A percentile compares a stretch with the other conserved stretches of the same genome.
Evolutionary conservation across 2,329 filamentous ascomycete species (phyloP).

Genomic region (Nigrospora sphaerica): DNA sequence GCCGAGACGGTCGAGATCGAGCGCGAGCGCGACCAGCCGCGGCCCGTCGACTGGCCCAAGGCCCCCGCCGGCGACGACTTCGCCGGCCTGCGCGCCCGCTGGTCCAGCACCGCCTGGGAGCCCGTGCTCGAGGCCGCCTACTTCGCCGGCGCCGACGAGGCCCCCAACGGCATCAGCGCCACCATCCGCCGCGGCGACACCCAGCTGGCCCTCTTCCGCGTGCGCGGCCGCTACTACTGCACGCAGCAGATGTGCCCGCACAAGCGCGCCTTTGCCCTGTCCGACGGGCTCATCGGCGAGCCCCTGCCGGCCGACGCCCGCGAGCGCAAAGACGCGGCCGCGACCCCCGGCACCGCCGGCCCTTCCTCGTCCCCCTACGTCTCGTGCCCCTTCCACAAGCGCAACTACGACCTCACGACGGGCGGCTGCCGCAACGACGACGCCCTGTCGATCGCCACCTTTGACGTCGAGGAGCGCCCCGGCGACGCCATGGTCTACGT

Average conservation of each 20-base stretch:
- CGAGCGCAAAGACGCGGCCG: background rate
- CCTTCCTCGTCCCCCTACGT: slow-evolving; percentile 58
- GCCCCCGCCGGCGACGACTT: slow-evolving; percentile 61
- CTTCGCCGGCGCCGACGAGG: slow-evolving; percentile 57
- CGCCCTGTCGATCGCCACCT: slow-evolving; percentile 73
- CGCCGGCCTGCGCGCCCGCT: slow-evolving; percentile 53
- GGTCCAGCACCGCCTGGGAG: slow-evolving; percentile 67
- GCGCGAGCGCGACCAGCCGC: slow-evolving; percentile 62
- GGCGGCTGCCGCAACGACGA: slow-evolving; percentile 72
- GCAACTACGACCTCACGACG: slow-evolving; percentile 71
- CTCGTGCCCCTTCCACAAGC: slow-evolving; percentile 82
- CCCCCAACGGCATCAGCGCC: slow-evolving; percentile 66
- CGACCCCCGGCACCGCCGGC: slow-evolving; percentile 20
- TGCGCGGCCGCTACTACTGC: slow-evolving; percentile 73
- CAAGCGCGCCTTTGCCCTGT: slow-evolving; percentile 83
- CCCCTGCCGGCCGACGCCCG: slow-evolving; percentile 23
- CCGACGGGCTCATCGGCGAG: slow-evolving; percentile 76
- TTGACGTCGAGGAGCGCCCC: slow-evolving; percentile 62
- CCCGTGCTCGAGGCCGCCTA: slow-evolving; percentile 65
- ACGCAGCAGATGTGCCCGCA: slow-evolving; percentile 95
- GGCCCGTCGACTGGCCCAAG: slow-evolving; percentile 73
- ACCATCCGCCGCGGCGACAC: slow-evolving; percentile 83
- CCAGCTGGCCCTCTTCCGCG: slow-evolving; percentile 80
- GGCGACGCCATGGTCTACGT: slow-evolving; percentile 73
- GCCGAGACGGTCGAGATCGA: slow-evolving; percentile 64